phyloP scores from a whole-genome alignment of 805 yeast species.

The Spathaspora arborariae region DNA sequence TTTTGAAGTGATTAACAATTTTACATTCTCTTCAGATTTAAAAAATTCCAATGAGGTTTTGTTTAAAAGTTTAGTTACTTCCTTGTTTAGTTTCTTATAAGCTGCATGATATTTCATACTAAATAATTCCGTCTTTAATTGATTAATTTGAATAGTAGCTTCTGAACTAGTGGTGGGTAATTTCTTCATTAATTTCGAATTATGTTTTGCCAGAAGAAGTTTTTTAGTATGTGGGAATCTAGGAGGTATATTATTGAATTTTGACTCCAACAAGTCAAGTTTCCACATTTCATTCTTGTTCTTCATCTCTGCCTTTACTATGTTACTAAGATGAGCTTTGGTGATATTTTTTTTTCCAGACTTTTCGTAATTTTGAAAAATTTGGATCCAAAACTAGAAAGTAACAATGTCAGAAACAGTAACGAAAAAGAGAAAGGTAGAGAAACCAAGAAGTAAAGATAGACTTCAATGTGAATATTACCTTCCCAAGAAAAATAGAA shows the following conservation, averaged over 20 bases:
- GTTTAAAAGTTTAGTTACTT: conserved; percentile 20
- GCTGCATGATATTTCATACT: conserved; percentile 48
- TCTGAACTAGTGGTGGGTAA: conserved; percentile 39
- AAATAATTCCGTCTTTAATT: conserved; percentile 43
- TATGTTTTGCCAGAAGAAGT: conserved; percentile 43
- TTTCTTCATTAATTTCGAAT: conserved; percentile 36
- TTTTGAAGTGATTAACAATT: conserved; percentile 28
- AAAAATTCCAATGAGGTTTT: conserved; percentile 17
- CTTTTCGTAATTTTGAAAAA: not conserved
- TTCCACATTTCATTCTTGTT: conserved; percentile 36
- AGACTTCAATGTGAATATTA: conserved; percentile 43
- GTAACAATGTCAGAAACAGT: conserved; percentile 1
- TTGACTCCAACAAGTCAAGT: conserved; percentile 53
- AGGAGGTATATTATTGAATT: conserved; percentile 40
- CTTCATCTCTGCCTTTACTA: not conserved
- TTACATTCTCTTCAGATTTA: conserved; percentile 14
- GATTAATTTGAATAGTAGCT: conserved; percentile 42
- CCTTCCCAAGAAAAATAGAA: conserved; percentile 47
- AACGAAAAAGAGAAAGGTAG: conserved; percentile 10
- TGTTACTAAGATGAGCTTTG: conserved; percentile 6
- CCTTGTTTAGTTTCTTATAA: conserved; percentile 36
- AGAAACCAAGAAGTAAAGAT: not conserved
- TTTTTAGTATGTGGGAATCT: conserved; percentile 48
- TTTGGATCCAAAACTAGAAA: not conserved
- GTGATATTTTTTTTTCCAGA: conserved; percentile 1